Conservation (phyloP, 2,329 filamentous ascomycete species). For the Lasiodiplodia hormozganensis region DNA sequence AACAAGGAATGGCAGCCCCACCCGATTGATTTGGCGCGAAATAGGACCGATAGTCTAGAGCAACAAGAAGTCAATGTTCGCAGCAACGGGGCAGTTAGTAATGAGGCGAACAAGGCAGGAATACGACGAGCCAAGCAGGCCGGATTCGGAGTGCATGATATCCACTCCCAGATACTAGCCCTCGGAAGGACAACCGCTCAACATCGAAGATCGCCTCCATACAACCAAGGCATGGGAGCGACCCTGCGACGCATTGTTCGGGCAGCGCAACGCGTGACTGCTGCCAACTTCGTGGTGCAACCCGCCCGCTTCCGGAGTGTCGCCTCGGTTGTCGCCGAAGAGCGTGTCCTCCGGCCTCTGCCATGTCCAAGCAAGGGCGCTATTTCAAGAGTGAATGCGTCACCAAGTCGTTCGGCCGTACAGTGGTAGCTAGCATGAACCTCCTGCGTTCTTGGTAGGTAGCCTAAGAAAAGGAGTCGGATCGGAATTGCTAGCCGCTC, state of each 20-base stretch:
- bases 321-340: not conserved
- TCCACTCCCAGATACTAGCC: not conserved
- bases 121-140: not conserved
- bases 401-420: not conserved
- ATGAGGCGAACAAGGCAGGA: not conserved
- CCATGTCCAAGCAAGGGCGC: not conserved
- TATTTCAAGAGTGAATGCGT: not conserved
- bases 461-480: not conserved
- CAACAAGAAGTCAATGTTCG: not conserved
- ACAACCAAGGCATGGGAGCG: not conserved
- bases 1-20: not conserved
- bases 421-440: not conserved
- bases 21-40: not conserved
- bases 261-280: not conserved
- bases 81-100: not conserved
- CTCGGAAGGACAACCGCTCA: not conserved
- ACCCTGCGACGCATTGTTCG: not conserved
- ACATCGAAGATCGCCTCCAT: not conserved
- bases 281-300: not conserved
- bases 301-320: not conserved
- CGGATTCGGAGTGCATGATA: not conserved
- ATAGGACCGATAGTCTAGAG: not conserved
- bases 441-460: not conserved
- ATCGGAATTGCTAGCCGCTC: not conserved
- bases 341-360: not conserved